Evolutionary conservation across 2,329 filamentous ascomycete genomes (phyloP).

Genomic region (Aspergillus ochraceus): DNA sequence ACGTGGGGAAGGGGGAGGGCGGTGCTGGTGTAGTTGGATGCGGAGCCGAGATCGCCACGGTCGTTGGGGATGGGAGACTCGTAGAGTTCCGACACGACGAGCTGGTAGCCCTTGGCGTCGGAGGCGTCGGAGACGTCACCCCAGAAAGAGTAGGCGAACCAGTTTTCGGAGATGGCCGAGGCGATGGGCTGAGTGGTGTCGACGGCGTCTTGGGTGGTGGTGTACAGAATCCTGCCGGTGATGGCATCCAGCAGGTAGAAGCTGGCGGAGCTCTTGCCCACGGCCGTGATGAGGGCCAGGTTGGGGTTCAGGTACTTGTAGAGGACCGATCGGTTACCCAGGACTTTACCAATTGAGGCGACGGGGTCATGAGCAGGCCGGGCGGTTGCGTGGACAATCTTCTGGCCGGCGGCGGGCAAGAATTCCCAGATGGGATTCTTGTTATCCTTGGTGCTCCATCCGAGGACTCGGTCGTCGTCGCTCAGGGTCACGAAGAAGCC

Average conservation of each 20-base stretch:
- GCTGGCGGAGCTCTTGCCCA: constrained; percentile 63
- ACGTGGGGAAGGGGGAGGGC: constrained; percentile 68
- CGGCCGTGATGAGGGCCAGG: constrained; percentile 71
- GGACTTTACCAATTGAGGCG: constrained; percentile 90
- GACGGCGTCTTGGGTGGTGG: constrained; percentile 69
- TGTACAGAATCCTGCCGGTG: constrained; percentile 76
- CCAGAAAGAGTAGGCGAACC: constrained; percentile 85
- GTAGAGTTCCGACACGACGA: constrained; percentile 84
- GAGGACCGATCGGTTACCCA: constrained; percentile 86
- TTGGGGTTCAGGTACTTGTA: constrained; percentile 98
- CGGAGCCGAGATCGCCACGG: constrained; percentile 71
- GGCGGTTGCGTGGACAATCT: constrained; percentile 66
- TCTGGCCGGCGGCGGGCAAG: constrained; percentile 63
- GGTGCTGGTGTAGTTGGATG: constrained; percentile 75
- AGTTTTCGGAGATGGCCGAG: constrained; percentile 86
- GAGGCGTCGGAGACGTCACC: constrained; percentile 49
- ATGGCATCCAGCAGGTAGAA: constrained; percentile 83
- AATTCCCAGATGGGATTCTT: constrained; percentile 69
- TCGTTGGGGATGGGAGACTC: constrained; percentile 83
- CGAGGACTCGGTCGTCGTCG: constrained; percentile 42
- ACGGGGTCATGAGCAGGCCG: constrained; percentile 78
- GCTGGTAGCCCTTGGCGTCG: constrained; percentile 75
- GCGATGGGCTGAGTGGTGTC: constrained; percentile 73
- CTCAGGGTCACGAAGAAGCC: constrained; percentile 44
- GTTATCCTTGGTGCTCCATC: constrained; percentile 42